Evolutionary conservation across 31 red algal genomes (phyloP), one percentile per base, ranked within the genome.

Genomic region (Pterothamnion heteromorphum): DNA sequence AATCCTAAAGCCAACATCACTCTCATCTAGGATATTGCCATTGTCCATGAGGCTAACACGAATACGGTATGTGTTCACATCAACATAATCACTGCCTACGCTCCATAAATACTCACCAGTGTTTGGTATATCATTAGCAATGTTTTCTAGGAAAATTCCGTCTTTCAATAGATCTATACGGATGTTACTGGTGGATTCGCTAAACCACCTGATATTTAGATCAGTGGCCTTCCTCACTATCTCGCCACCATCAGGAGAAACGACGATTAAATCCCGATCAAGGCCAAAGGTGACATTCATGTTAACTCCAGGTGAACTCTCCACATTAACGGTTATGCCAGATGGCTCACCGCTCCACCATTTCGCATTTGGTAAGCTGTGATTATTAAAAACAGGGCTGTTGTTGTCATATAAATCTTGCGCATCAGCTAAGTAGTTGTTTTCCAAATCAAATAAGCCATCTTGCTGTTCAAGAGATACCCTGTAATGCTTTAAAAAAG

Each of bases 381-480:
- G 9, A 64, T 64, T n/a, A 64, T n/a, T 64, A 64, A 64, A 64
- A 18, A 18, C 51, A 18, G 51, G 51, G 9, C 14, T 18, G n/a
- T 64, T 64, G 51, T 9, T 18, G n/a, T 64, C 51, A 64, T 64
- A 64, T n/a, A 64, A 64, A n/a, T 64, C 51, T 64, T n/a, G 51
- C 14, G 14, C 14, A n/a, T 64, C 51, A 64, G 51, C 51, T 64
- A 9, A 9, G 9, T n/a, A 18, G 51, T 64, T 64, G n/a, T 64
- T 64, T 64, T 64, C 51, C n/a, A 64, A 64, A 18, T n/a, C 51
- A 64, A 64, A 64, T 64, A 18, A 9, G n/a, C 51, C 51, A 64
- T 64, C 51, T 64, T 64, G 51, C n/a, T 64, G 51, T 64, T 64
- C 51, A 64, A 64, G 51, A 64, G 51, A 64, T 64, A 64, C 51